phyloP scores from a whole-genome alignment of 108 stramenopile genomes.

The Aurantiochytrium sp. region DNA sequence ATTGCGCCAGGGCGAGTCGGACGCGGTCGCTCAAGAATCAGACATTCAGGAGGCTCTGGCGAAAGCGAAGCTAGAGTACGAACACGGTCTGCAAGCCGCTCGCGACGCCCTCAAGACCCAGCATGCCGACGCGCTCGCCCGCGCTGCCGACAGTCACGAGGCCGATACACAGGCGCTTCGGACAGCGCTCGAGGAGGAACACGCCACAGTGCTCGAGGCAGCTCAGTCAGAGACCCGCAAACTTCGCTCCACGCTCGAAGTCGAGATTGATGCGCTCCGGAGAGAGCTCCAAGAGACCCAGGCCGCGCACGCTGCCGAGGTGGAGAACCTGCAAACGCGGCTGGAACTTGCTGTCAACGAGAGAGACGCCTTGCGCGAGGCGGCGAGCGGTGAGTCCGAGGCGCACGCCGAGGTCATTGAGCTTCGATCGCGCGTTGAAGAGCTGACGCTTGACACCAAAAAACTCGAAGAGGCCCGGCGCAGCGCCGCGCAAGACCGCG shows the following conservation, averaged over 20 bases:
- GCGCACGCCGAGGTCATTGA: not conserved
- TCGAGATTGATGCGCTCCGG: too few relatives aligned
- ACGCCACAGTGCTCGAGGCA: too few relatives aligned
- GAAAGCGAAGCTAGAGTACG: not conserved
- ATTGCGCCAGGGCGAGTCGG: not conserved
- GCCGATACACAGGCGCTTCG: too few relatives aligned
- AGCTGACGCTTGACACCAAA: not conserved
- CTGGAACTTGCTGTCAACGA: not conserved
- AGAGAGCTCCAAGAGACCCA: too few relatives aligned
- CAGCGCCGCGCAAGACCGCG: not conserved
- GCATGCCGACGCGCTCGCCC: too few relatives aligned
- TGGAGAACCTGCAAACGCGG: too few relatives aligned
- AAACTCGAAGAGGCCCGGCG: not conserved
- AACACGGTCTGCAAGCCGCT: not conserved
- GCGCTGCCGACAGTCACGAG: too few relatives aligned
- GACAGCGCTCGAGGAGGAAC: too few relatives aligned
- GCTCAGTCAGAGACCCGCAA: too few relatives aligned
- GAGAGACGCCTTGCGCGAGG: not conserved
- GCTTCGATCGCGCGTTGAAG: not conserved
- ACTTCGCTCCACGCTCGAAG: too few relatives aligned
- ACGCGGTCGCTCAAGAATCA: not conserved
- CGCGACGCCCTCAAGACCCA: not conserved
- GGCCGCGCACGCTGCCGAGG: too few relatives aligned
- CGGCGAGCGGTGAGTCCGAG: not conserved
- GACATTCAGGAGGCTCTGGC: not conserved